phyloP scores from a whole-genome alignment of 345 rosid species.

The Punica granatum region DNA sequence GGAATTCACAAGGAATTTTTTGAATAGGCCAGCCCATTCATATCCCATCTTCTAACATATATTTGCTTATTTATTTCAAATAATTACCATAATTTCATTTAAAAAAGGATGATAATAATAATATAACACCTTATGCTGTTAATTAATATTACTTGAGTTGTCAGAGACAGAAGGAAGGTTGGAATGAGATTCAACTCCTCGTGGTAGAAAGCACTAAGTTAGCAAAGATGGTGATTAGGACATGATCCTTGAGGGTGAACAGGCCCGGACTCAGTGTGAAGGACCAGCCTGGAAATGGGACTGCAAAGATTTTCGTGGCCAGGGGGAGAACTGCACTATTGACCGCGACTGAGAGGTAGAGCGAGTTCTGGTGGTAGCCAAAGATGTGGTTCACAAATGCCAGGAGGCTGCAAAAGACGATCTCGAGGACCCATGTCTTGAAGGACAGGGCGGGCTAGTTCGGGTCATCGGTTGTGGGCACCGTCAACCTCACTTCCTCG shows the following conservation, averaged over 20 bases:
- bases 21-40: constrained; percentile 79
- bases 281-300: constrained; percentile 27
- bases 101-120: no score
- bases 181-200: constrained; percentile 12
- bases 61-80: no score
- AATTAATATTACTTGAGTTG: constrained; percentile 27
- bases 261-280: constrained; percentile 45
- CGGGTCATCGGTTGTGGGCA: constrained; percentile 45
- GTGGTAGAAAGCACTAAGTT: constrained; percentile 41
- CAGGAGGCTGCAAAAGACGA: constrained; percentile 30
- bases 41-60: constrained; percentile 49
- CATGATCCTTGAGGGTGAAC: constrained; percentile 46
- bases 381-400: constrained; percentile 52
- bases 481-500: constrained; percentile 49
- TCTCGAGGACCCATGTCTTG: constrained; percentile 47
- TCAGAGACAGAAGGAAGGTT: constrained; percentile 23
- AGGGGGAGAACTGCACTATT: constrained; percentile 39
- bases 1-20: constrained; percentile 56
- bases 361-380: constrained; percentile 30
- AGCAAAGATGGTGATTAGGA: constrained; percentile 48
- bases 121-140: constrained; percentile 12
- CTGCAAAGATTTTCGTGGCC: constrained; percentile 18
- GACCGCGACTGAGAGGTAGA: constrained; percentile 26
- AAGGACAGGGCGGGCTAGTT: constrained; percentile 33
- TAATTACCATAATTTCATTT: no score